These are phyloP conservation scores for Dicorynia guianensis DNA, from an alignment of 306 rosid species.

Conservation along the genomic window DNA sequence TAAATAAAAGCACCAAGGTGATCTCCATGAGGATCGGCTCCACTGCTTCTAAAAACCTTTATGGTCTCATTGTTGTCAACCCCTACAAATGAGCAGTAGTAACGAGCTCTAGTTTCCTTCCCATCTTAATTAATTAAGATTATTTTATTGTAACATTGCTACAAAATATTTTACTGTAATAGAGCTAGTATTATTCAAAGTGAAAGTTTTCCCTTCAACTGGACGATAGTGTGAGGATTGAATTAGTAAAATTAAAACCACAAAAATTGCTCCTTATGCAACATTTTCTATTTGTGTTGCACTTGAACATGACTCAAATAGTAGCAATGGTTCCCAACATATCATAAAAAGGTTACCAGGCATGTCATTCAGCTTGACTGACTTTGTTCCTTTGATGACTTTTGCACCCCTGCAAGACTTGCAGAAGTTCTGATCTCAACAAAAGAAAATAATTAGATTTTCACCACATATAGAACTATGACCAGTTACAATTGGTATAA, in stretches of 20 bases:
- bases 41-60: conserved; percentile 73
- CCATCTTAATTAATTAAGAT: not conserved
- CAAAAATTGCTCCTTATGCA: conserved; percentile 13
- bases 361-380: conserved; percentile 66
- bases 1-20: conserved; percentile 90
- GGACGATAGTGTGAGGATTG: not conserved
- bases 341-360: conserved; percentile 58
- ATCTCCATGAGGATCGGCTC: conserved; percentile 90
- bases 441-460: conserved; percentile 21
- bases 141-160: not conserved
- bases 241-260: conserved; percentile 1
- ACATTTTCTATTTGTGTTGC: not conserved
- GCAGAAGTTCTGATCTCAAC: conserved; percentile 57
- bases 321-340: conserved; percentile 5
- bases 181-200: conserved; percentile 19
- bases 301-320: conserved; percentile 18
- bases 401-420: conserved; percentile 79
- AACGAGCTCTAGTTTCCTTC: conserved; percentile 2
- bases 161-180: not conserved
- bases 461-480: not conserved
- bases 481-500: not conserved
- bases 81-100: conserved; percentile 56
- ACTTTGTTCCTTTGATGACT: conserved; percentile 65
- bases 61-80: conserved; percentile 72
- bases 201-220: conserved; percentile 16